A percentile compares a stretch with the other conserved stretches of the same genome.
Evolutionary conservation across 2,329 filamentous ascomycete species (phyloP).

Genomic region (Aspergillaceae sp.): DNA sequence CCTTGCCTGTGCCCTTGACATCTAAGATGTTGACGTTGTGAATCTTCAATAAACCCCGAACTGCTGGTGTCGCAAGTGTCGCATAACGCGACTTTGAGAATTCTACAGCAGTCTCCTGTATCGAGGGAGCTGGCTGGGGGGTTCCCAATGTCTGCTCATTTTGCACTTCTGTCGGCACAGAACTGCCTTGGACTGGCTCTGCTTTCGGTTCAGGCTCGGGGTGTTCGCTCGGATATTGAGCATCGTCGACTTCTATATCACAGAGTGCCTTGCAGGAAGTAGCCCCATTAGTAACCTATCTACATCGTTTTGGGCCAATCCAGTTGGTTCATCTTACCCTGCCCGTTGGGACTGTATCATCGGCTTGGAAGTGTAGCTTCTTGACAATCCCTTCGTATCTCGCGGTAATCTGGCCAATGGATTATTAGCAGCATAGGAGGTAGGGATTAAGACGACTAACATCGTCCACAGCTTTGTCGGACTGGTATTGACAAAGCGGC

Average conservation of each 20-base stretch:
- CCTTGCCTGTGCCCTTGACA: conserved; percentile 75
- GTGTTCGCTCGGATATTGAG: conserved; percentile 55
- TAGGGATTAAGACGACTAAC: conserved; percentile 25
- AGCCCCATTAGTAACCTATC: too few relatives aligned
- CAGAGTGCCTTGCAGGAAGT: conserved; percentile 58
- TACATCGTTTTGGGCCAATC: too few relatives aligned
- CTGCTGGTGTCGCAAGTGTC: conserved; percentile 79
- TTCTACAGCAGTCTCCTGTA: background rate
- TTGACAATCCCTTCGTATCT: conserved; percentile 93
- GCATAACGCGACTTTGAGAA: conserved; percentile 52
- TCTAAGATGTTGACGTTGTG: conserved; percentile 68
- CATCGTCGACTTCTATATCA: conserved; percentile 86
- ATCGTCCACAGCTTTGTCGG: conserved; percentile 75
- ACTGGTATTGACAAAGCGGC: conserved; percentile 94
- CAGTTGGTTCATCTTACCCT: conserved; percentile 38
- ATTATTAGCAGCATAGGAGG: too few relatives aligned
- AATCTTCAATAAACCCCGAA: conserved; percentile 78
- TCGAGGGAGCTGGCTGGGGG: conserved; percentile 1
- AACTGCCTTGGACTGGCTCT: conserved; percentile 15
- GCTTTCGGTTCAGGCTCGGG: conserved; percentile 18
- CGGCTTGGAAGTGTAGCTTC: conserved; percentile 89
- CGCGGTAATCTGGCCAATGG: conserved; percentile 66
- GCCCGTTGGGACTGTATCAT: conserved; percentile 92
- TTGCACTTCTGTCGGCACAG: conserved; percentile 10
- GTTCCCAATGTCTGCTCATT: conserved; percentile 8